Evolutionary conservation across 495 filamentous ascomycete genomes (phyloP), one percentile per base, ranked within the genome.

Genomic region (Bathelium albidoporum): DNA sequence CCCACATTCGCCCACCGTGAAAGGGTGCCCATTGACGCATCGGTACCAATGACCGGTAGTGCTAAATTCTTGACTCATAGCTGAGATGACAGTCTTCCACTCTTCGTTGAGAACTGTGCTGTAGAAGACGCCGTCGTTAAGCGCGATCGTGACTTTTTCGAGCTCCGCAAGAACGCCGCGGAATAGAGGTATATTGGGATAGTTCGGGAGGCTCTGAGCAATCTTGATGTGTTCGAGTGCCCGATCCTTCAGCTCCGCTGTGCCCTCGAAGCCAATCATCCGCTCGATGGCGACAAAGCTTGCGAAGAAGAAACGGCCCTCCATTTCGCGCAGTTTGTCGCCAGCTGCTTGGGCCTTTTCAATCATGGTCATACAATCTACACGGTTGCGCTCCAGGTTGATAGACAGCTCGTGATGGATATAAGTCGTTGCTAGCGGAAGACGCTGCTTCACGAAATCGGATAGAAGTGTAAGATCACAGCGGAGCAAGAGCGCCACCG

Each of bases 1-100:
- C 11, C 87, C 89, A 71, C 88, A 92, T 65, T 90, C 82, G 0
- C 88, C 87, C 39, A 89, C 75, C 0, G 87, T 86, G 67, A 91
- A 91, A 32, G 87, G 84, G 73, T 90, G 83, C 0, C 82, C 80
- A 72, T 89, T 89, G 44, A 60, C 71, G 64, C 86, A 89, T 18
- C 77, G 78, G 72, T 89, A 90, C 85, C 85, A 4, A 79, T 86
- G 73, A 69, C 62, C 55, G 14, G 72, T 73, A 0, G 67, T 67
- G 3, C 58, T 31, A 41, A 72, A 72, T 60, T 74, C 69, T 9
- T 36, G 59, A 14, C 61, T 62, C 74, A 72, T 76, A 2, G 70
- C 73, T 0, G 67, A 66, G 12, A 73, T 59, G 2, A 76, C 73
- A 45, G 74, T 76, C 28, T 73, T 69, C 32, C 77, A 75, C 64